Conservation (phyloP, 1,139 yeast genomes). For the Debaryomyces subglobosus region DNA sequence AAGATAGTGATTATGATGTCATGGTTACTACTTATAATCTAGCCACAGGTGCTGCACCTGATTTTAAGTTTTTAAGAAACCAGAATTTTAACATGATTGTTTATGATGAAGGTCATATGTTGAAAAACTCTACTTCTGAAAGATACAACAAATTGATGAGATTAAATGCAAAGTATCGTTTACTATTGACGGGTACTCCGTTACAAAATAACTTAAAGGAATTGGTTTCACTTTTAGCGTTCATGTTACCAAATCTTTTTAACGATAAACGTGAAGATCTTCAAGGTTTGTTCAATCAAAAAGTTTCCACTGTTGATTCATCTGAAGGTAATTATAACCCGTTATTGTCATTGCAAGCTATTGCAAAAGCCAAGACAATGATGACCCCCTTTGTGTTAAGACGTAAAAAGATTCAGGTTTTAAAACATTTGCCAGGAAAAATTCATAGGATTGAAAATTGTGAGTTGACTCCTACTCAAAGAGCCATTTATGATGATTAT, state of each 20-base stretch:
- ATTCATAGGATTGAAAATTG: conserved; percentile 66
- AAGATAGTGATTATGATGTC: conserved; percentile 75
- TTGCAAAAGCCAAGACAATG: conserved; percentile 92
- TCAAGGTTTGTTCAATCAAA: conserved; percentile 80
- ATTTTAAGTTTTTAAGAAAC: conserved; percentile 73
- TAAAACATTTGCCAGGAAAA: conserved; percentile 84
- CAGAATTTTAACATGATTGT: conserved; percentile 84
- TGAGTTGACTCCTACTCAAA: conserved; percentile 61
- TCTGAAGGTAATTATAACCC: conserved; percentile 65
- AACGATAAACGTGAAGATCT: conserved; percentile 82
- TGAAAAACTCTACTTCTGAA: conserved; percentile 87
- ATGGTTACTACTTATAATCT: conserved; percentile 91
- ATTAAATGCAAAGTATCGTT: conserved; percentile 75
- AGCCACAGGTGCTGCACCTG: conserved; percentile 86
- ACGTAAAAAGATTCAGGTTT: conserved; percentile 88
- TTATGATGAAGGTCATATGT: conserved; percentile 96
- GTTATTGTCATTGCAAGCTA: conserved; percentile 85
- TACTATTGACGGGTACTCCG: conserved; percentile 94
- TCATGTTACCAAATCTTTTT: conserved; percentile 84
- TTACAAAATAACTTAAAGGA: conserved; percentile 90
- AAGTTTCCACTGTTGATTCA: conserved; percentile 61
- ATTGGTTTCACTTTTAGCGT: conserved; percentile 83
- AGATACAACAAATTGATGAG: conserved; percentile 86
- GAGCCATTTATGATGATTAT: conserved; percentile 60
- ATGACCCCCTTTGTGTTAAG: conserved; percentile 97